Percentiles rank a stretch among this genome's conserved stretches.
Evolutionary conservation across 345 rosid genomes (phyloP).

Genomic region (Boechera retrofracta): DNA sequence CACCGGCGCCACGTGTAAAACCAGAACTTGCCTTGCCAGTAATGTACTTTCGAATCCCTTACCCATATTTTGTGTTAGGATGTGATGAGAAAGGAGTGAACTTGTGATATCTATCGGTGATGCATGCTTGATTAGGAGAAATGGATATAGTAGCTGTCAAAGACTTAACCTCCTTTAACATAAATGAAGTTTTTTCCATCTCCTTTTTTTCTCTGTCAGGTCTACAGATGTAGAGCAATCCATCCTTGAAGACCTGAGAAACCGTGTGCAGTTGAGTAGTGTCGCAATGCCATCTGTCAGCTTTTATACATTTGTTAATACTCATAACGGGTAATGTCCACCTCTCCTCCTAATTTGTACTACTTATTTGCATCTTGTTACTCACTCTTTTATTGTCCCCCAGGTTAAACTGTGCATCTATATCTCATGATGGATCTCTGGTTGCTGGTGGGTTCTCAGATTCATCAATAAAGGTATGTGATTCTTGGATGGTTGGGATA

Average conservation of each 20-base stretch:
- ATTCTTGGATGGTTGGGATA: slow-evolving; percentile 27
- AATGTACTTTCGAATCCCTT: slow-evolving; percentile 62
- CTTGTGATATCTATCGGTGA: slow-evolving; percentile 1
- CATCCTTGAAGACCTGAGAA: slow-evolving; percentile 93
- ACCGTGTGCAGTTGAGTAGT: slow-evolving; percentile 89
- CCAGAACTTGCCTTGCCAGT: slow-evolving; percentile 90
- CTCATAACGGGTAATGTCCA: slow-evolving; percentile 80
- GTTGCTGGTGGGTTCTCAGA: slow-evolving; percentile 98
- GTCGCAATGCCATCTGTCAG: slow-evolving; percentile 86
- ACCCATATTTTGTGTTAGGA: slow-evolving; percentile 25
- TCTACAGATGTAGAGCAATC: slow-evolving; percentile 88
- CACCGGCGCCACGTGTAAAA: slow-evolving; percentile 79
- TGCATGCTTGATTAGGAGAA: neutral
- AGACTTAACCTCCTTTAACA: slow-evolving; percentile 24
- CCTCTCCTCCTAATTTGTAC: slow-evolving; percentile 23
- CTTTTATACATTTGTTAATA: slow-evolving; percentile 89
- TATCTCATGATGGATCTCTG: slow-evolving; percentile 97
- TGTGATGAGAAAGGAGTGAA: slow-evolving; percentile 2
- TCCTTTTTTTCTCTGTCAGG: slow-evolving; percentile 47
- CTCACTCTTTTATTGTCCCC: slow-evolving; percentile 25
- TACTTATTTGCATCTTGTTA: slow-evolving; percentile 19
- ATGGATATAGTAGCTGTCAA: slow-evolving; percentile 9
- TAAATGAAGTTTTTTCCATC: neutral
- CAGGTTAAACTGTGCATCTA: slow-evolving; percentile 88
- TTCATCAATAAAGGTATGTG: slow-evolving; percentile 80